Conservation (phyloP, 768 basidiomycete species). For the Calocybe gangraenosa region DNA sequence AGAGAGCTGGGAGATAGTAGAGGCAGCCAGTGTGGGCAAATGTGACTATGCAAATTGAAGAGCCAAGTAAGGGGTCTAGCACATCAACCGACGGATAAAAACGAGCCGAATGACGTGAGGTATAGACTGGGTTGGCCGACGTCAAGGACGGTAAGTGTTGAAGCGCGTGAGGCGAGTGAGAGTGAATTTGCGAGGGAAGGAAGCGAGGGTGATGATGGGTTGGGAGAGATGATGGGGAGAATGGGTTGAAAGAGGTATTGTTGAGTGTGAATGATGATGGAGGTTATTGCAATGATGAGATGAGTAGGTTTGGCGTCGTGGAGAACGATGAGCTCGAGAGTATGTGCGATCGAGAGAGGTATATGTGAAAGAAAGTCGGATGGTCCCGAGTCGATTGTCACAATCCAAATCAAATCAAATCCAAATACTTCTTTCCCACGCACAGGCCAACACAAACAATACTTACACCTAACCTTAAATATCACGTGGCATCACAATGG, state of each 20-base stretch:
- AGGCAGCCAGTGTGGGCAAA: constrained; percentile 51
- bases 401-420: constrained; percentile 40
- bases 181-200: constrained; percentile 7
- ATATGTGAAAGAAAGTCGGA: constrained; percentile 44
- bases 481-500: constrained; percentile 27
- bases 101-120: constrained; percentile 12
- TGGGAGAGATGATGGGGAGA: constrained; percentile 9
- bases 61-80: constrained; percentile 18
- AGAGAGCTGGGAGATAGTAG: constrained; percentile 32
- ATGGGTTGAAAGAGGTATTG: constrained; percentile 1
- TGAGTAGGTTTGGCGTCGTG: constrained; percentile 20
- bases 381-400: constrained; percentile 41
- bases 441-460: constrained; percentile 43
- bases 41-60: constrained; percentile 13
- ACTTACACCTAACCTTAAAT: constrained; percentile 27
- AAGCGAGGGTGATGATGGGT: constrained; percentile 14
- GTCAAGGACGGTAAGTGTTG: constrained; percentile 14
- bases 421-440: constrained; percentile 37
- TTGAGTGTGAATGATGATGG: constrained; percentile 9
- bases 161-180: constrained; percentile 22
- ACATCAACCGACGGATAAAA: constrained; percentile 27
- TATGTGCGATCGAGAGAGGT: constrained; percentile 44
- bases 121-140: constrained; percentile 8
- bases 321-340: constrained; percentile 29
- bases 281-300: constrained; percentile 16